Evolutionary conservation across 1,284 basidiomycete genomes (phyloP), one percentile per base, ranked within the genome.

Genomic region (Thelephora terrestris): DNA sequence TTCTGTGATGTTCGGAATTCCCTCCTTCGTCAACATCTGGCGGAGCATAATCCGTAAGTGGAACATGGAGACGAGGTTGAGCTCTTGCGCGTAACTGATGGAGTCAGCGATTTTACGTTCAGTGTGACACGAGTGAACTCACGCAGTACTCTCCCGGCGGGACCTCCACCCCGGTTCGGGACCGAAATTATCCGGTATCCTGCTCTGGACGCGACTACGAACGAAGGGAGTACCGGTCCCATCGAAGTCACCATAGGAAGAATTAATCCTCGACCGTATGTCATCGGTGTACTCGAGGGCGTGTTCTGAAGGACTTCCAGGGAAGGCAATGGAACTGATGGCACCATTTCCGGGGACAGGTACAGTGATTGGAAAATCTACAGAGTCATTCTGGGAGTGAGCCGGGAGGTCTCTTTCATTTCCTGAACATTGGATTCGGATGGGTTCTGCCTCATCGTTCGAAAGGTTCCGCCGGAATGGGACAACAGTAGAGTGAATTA

Each of bases 31-130:
- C n/a, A 90, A 74, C 86, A 90, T 76, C 67, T 98, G 94, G 7
- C 82, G 76, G 16, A 98, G 71, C 85, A 97, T 92, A 49, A 82
- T 74, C 47, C 88, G 83, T 48, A 95, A 77, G 65, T 95, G 90
- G 55, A 78, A 76, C 78, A 93, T 86, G 12, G 91, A 93, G 12
- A 83, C 81, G 4, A 84, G 70, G 56, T 91, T 90, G 21, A 94
- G 75, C 58, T 91, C 83, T 59, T 89, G 78, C 5, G 82, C 84
- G 57, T 86, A 88, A 37, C 84, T 88, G 53, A 56, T 47, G 39
- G 34, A 47, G 20, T 48, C 25, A 47, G 38, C 21, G 46, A 6
- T 27, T 32, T 14, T 16, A 4, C 4, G n/a, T 10, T n/a, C 21
- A 14, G 16, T 42, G 21, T 42, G 21, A 12, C 10, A 21, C 39